These are phyloP conservation scores for Starmerella floris DNA, from an alignment of 805 yeast species.

Conservation along the genomic window DNA sequence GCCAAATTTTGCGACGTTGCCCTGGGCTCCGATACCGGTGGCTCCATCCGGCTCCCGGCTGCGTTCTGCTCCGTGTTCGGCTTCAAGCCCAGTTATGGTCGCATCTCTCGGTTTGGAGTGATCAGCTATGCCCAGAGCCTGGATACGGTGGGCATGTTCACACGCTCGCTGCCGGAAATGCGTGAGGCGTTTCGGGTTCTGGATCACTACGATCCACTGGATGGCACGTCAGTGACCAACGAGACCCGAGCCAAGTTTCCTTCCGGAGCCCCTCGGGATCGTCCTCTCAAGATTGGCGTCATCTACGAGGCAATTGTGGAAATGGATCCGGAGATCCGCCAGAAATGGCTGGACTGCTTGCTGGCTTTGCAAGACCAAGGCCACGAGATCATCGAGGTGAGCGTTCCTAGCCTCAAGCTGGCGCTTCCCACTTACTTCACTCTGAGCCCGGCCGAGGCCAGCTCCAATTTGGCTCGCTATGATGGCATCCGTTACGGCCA, in stretches of 20 bases:
- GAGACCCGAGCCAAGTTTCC: constrained; percentile 15
- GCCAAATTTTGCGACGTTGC: constrained; percentile 56
- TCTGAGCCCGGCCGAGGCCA: constrained; percentile 83
- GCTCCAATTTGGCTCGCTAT: constrained; percentile 76
- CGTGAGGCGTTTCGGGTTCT: constrained; percentile 41
- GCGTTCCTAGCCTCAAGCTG: constrained; percentile 53
- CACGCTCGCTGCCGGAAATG: constrained; percentile 37
- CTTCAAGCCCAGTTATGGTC: constrained; percentile 87
- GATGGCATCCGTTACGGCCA: constrained; percentile 84
- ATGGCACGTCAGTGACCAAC: constrained; percentile 48
- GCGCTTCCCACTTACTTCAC: constrained; percentile 77
- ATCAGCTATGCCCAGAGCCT: constrained; percentile 84
- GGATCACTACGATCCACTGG: constrained; percentile 53
- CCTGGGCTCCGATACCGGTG: constrained; percentile 95
- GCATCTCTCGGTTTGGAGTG: constrained; percentile 85
- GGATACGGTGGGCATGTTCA: constrained; percentile 82
- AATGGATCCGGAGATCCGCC: constrained; percentile 35
- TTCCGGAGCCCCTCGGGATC: neutral
- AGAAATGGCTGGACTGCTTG: constrained; percentile 38
- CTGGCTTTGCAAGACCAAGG: constrained; percentile 35
- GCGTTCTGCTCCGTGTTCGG: constrained; percentile 75
- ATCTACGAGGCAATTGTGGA: constrained; percentile 55
- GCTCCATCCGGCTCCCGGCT: constrained; percentile 86
- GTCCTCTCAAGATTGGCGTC: constrained; percentile 48
- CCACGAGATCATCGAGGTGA: constrained; percentile 45